Conservation (phyloP, 23 red algal species). For the Pyropia yezoensis region DNA sequence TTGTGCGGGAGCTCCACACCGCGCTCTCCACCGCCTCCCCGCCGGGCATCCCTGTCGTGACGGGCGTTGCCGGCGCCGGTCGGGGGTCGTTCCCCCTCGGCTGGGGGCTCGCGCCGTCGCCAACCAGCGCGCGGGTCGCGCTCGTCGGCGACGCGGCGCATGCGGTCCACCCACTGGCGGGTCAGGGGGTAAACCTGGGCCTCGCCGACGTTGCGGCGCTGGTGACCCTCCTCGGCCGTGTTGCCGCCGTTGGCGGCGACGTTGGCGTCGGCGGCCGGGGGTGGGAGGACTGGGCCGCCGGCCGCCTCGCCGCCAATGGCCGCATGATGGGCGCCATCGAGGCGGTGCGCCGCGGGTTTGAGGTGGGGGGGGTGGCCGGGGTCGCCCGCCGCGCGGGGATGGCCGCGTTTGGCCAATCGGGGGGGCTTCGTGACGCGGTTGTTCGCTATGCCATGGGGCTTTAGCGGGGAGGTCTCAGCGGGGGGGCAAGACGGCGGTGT, state of each 20-base stretch:
- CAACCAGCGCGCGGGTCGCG: slow-evolving; percentile 39
- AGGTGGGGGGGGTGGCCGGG: background rate
- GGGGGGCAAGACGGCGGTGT: too few species aligned
- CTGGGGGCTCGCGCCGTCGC: slow-evolving; percentile 38
- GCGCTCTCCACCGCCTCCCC: slow-evolving; percentile 7
- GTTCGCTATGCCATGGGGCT: slow-evolving; percentile 5
- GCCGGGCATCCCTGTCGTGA: background rate
- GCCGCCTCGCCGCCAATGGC: slow-evolving; percentile 39
- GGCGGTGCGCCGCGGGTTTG: slow-evolving; percentile 33
- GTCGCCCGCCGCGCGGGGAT: background rate
- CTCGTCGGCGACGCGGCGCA: slow-evolving; percentile 97
- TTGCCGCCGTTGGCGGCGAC: slow-evolving; percentile 43
- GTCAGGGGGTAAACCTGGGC: slow-evolving; percentile 97
- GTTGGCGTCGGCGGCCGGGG: slow-evolving; percentile 37
- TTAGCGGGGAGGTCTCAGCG: too few species aligned
- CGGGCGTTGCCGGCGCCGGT: slow-evolving; percentile 15
- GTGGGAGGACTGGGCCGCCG: slow-evolving; percentile 34
- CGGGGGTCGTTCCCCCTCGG: slow-evolving; percentile 50
- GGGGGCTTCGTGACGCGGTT: background rate
- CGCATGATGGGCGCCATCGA: slow-evolving; percentile 48
- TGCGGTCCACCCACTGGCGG: slow-evolving; percentile 86
- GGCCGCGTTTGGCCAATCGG: background rate
- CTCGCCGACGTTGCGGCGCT: slow-evolving; percentile 66
- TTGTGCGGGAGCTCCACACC: slow-evolving; percentile 68
- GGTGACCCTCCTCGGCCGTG: slow-evolving; percentile 20